A percentile compares a stretch with the other conserved stretches of the same genome.
Conservation (phyloP, 768 basidiomycete species). For the Boletus reticulatus region DNA sequence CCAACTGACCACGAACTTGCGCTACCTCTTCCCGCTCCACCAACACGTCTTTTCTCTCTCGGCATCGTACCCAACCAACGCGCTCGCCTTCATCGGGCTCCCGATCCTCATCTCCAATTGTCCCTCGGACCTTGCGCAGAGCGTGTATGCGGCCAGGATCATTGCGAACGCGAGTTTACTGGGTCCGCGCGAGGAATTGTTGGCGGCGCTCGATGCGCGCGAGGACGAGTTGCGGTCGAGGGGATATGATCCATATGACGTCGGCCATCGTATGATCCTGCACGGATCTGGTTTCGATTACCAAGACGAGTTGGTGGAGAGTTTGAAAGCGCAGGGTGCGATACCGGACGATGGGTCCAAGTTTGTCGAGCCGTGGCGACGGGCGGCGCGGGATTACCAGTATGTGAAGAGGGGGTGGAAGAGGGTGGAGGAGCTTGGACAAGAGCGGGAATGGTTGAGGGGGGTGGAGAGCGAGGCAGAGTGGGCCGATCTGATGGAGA, state of each 20-base stretch:
- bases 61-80: constrained; percentile 15
- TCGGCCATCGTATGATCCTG: neutral
- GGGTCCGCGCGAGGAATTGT: constrained; percentile 37
- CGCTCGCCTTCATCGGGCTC: constrained; percentile 21
- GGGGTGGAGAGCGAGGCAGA: neutral
- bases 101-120: constrained; percentile 48
- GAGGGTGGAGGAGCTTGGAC: neutral
- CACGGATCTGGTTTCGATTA: neutral
- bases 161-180: constrained; percentile 44
- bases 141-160: constrained; percentile 43
- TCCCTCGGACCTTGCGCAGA: constrained; percentile 50
- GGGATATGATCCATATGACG: constrained; percentile 45
- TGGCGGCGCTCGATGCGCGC: constrained; percentile 38
- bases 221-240: constrained; percentile 39
- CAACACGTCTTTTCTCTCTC: constrained; percentile 52
- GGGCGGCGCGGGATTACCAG: neutral
- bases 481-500: neutral
- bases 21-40: constrained; percentile 56
- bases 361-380: neutral
- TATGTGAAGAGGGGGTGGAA: neutral
- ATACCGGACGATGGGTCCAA: neutral
- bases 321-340: neutral
- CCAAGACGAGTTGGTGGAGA: neutral
- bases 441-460: neutral
- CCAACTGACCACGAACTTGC: constrained; percentile 45